Base-by-base conservation (phyloP, 2,329 filamentous ascomycete genomes). In the Sarocladiaceae sp. region DNA sequence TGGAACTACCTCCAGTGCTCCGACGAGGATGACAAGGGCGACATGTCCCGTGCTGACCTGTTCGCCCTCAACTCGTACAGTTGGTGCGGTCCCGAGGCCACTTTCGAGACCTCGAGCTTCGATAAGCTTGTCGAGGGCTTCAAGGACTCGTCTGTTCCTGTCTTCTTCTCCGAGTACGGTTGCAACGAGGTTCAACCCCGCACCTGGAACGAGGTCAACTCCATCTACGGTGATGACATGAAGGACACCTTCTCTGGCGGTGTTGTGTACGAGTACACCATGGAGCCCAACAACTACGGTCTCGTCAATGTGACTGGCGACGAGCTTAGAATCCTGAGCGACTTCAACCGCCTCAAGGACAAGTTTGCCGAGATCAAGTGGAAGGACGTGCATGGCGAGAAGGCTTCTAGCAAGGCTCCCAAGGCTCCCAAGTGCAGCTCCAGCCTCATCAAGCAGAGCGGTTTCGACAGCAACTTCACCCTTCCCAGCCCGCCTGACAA, bases 121-220 rank as follows among this genome's bases (percentile, higher is more conserved):
- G 67, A 83, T 52, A 65, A 70, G 15, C 69, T 88, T 27, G 79
- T 85, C 39, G 60, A 67, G 2, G 77, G 81, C 60, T 88, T 91
- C 69, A 64, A 71, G 53, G 72, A 72, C 51, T 77, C 75, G 31
- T 77, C 81, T 13, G 74, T 89, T 29, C 86, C 86, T 24, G 73
- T 90, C 55, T 91, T 91, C 73, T 90, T 87, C 71, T 87, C 83
- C 51, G 87, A 93, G 59, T 84, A 74, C 55, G 87, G 87, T 48
- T 91, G 87, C 77, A 91, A 89, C 68, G 69, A 73, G 29, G 78
- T 80, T 12, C 60, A 67, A n/a, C 82, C 84, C 12, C 83, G 87
- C 53, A 65, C 80, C 54, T 93, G 89, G 67, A 83, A 84, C 52
- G 87, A 93, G 65, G 82, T 88, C 11, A 72, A 69, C 45, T 70